Percentiles rank a stretch among this genome's conserved stretches.
These are phyloP conservation scores for Pestalotiopsis sp. DNA, from an alignment of 2,329 filamentous ascomycete genomes.

Conservation along the genomic window DNA sequence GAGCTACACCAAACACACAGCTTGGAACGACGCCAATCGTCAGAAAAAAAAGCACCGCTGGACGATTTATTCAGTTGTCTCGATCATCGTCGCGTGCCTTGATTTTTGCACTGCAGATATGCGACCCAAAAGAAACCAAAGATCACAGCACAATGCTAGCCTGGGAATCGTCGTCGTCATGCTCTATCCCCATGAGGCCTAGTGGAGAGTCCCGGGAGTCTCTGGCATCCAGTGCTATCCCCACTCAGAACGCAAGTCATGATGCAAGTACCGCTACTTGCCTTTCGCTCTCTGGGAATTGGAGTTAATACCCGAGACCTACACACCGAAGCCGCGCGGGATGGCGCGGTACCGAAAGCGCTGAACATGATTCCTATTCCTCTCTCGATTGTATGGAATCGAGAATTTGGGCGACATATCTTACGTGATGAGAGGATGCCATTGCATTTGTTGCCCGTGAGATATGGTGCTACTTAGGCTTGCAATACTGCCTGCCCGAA, in stretches of 20 bases:
- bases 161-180: slow-evolving; percentile 12
- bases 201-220: background rate
- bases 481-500: too few species aligned
- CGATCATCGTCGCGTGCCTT: too few species aligned
- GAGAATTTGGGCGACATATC: background rate
- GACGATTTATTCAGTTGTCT: too few species aligned
- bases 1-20: too few species aligned
- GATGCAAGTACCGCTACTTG: slow-evolving; percentile 7
- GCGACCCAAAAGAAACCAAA: background rate
- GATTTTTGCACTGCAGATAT: too few species aligned
- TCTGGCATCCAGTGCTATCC: background rate
- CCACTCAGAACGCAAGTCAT: background rate
- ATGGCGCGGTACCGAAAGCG: background rate
- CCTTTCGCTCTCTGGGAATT: background rate
- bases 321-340: slow-evolving; percentile 4
- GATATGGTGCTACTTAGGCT: background rate
- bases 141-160: too few species aligned
- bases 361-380: background rate
- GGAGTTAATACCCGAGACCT: slow-evolving; percentile 5
- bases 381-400: background rate
- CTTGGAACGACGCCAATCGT: too few species aligned
- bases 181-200: background rate
- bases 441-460: background rate
- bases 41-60: too few species aligned
- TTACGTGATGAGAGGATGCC: background rate